A percentile compares a stretch with the other conserved stretches of the same genome.
Evolutionary conservation across 1,284 basidiomycete species (phyloP).

Genomic region (Phaffia rhodozyma): DNA sequence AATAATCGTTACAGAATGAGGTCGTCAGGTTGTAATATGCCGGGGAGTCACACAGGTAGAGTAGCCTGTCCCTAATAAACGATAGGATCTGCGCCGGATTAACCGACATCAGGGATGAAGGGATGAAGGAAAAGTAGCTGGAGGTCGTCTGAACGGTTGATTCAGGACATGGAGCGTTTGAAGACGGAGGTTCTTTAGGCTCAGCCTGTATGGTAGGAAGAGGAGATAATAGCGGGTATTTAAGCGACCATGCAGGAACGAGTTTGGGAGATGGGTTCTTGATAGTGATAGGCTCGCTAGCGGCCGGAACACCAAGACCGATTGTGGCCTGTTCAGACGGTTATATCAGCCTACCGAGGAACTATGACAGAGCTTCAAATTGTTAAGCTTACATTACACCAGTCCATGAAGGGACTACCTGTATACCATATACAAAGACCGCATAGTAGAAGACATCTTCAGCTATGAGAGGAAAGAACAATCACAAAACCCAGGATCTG

Average conservation of each 20-base stretch:
- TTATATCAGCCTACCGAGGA: neutral
- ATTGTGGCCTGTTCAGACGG: constrained; percentile 53
- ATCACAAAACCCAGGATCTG: neutral
- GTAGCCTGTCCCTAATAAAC: constrained; percentile 45
- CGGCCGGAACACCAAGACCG: constrained; percentile 54
- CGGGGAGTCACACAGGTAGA: constrained; percentile 90
- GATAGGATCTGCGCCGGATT: constrained; percentile 49
- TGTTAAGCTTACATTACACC: constrained; percentile 63
- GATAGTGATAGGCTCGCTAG: constrained; percentile 24
- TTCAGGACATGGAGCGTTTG: constrained; percentile 1
- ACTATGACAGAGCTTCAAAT: neutral
- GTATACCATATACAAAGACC: neutral
- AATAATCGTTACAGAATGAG: constrained; percentile 65
- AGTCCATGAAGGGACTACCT: constrained; percentile 98
- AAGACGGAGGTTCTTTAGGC: constrained; percentile 14
- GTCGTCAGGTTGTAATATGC: constrained; percentile 94
- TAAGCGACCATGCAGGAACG: constrained; percentile 38
- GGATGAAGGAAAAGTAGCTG: constrained; percentile 21
- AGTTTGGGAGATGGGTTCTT: constrained; percentile 22
- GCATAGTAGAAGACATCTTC: neutral
- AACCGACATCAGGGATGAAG: constrained; percentile 25
- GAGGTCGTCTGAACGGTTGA: constrained; percentile 6
- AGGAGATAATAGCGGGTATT: constrained; percentile 38
- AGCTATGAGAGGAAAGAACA: neutral
- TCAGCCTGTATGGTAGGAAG: constrained; percentile 4